phyloP scores from a whole-genome alignment of 768 basidiomycete species.

The Paxillus ammoniavirescens region DNA sequence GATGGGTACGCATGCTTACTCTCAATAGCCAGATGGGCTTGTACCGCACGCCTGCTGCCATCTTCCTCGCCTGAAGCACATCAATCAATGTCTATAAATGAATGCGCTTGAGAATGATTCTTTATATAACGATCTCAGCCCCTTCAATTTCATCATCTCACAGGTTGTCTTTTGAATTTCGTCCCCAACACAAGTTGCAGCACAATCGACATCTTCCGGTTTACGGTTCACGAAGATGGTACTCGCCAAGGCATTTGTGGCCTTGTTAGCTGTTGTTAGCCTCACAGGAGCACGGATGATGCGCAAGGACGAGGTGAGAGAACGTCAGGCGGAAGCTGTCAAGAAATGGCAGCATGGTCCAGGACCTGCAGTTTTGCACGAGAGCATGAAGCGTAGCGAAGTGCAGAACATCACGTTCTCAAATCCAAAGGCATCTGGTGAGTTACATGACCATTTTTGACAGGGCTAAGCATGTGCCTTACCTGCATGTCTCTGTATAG shows the following conservation, averaged over 20 bases:
- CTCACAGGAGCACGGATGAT: conserved; percentile 19
- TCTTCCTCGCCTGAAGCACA: no score
- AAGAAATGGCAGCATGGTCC: conserved; percentile 33
- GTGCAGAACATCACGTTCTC: conserved; percentile 68
- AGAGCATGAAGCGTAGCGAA: conserved; percentile 6
- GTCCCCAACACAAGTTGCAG: no score
- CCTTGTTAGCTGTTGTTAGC: conserved; percentile 8
- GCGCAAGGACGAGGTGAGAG: conserved; percentile 42
- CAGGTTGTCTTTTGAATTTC: no score
- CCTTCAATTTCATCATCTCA: no score
- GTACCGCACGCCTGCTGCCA: no score
- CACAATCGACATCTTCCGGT: no score
- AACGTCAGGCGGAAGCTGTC: conserved; percentile 47
- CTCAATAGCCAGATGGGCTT: no score
- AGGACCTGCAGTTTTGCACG: conserved; percentile 1
- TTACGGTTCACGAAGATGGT: conserved; percentile 9
- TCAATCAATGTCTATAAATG: no score
- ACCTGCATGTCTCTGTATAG: conserved; percentile 28
- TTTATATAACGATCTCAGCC: no score
- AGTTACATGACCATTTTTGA: not conserved
- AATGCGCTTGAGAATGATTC: no score
- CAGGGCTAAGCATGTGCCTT: no score
- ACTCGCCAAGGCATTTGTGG: conserved; percentile 2
- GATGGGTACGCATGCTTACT: no score
- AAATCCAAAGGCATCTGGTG: conserved; percentile 63